These are phyloP conservation scores for Lodderomyces jiufengensis DNA, from an alignment of 1,139 yeast genomes.

Conservation along the genomic window DNA sequence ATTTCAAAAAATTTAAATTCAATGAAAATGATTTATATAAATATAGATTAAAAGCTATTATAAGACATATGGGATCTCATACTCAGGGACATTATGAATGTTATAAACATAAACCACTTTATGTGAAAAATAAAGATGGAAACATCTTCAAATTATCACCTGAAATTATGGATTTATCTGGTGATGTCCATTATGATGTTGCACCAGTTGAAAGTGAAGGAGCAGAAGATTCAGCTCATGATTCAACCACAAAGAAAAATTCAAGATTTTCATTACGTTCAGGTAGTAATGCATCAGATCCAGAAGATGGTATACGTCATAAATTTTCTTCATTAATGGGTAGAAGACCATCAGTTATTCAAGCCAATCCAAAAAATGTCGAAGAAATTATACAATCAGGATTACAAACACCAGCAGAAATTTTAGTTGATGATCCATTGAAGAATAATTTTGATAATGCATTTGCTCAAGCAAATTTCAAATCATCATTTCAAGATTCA, in stretches of 20 bases:
- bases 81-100: conserved; percentile 88
- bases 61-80: conserved; percentile 87
- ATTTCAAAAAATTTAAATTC: conserved; percentile 40
- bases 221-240: background rate
- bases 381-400: conserved; percentile 43
- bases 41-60: conserved; percentile 66
- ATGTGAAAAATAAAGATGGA: conserved; percentile 49
- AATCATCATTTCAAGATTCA: conserved; percentile 12
- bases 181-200: conserved; percentile 13
- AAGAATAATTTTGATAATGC: conserved; percentile 22
- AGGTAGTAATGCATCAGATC: conserved; percentile 4
- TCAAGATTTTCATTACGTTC: conserved; percentile 8
- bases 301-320: conserved; percentile 28
- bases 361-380: conserved; percentile 34
- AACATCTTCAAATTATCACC: conserved; percentile 48
- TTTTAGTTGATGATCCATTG: conserved; percentile 34
- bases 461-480: conserved; percentile 13
- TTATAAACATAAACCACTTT: conserved; percentile 64
- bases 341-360: conserved; percentile 40
- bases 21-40: conserved; percentile 44
- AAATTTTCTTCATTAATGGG: conserved; percentile 41
- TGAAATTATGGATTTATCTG: conserved; percentile 29
- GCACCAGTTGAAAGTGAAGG: conserved; percentile 2
- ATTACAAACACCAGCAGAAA: conserved; percentile 42
- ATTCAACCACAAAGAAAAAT: background rate